phyloP scores from a whole-genome alignment of 495 filamentous ascomycete species.

The Chaetomium cochliodes region DNA sequence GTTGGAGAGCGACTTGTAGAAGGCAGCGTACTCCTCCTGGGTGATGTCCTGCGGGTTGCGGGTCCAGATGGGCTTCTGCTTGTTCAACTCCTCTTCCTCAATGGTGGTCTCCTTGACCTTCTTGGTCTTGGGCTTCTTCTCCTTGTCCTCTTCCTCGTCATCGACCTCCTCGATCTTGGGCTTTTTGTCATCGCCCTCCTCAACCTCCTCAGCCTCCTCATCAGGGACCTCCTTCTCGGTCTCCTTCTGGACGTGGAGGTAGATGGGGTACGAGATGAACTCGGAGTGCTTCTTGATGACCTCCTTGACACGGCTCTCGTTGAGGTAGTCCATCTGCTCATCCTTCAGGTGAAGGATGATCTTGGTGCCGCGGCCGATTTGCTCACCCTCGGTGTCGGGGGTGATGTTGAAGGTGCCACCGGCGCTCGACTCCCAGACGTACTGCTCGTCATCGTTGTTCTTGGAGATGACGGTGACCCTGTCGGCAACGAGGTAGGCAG shows the following conservation, averaged over 20 bases:
- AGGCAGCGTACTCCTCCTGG: conserved; percentile 93
- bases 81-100: conserved; percentile 99
- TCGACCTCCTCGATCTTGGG: conserved; percentile 79
- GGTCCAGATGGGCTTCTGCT: conserved; percentile 99
- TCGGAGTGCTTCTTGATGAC: conserved; percentile 99
- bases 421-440: conserved; percentile 97
- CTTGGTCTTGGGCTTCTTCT: conserved; percentile 98
- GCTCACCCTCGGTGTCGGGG: conserved; percentile 86
- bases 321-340: conserved; percentile 96
- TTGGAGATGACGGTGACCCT: conserved; percentile 92
- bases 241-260: conserved; percentile 98
- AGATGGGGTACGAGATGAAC: conserved; percentile 99
- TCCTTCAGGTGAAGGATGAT: conserved; percentile 99
- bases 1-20: conserved; percentile 99
- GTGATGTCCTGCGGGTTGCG: conserved; percentile 95
- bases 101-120: conserved; percentile 98
- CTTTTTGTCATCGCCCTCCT: conserved; percentile 72
- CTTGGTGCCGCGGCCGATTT: conserved; percentile 90
- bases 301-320: conserved; percentile 99
- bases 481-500: conserved; percentile 98
- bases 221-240: conserved; percentile 98
- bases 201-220: conserved; percentile 80
- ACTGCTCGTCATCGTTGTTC: conserved; percentile 99
- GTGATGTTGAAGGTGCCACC: conserved; percentile 96
- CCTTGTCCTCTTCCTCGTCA: conserved; percentile 75